Base-by-base conservation (phyloP, 2,329 filamentous ascomycete species). In the Coniochaeta hoffmannii region DNA sequence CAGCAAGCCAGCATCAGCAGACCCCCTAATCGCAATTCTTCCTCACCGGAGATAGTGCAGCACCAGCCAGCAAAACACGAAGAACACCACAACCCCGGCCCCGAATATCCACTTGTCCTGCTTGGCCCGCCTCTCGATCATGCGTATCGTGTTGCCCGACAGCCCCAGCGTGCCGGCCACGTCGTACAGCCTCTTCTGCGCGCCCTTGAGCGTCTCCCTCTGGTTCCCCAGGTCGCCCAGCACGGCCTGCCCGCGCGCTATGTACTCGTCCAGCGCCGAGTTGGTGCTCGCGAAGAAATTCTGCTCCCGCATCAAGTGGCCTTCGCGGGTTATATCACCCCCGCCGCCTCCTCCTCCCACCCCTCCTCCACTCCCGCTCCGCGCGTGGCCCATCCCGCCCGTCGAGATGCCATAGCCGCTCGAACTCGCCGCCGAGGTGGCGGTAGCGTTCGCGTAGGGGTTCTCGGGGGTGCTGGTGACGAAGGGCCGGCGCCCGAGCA, bases 31-130 rank as follows among this genome's bases (percentile, higher is more conserved):
- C 44, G 24, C 31, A 38, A 10, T 11, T 19, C 17, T 31, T 9
- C 19, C n/a, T 78, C 71, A 93, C 68, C 89, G 77, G 72, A 99
- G 70, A 68, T 83, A 97, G 72, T 92, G 88, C 67, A 99, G 68
- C 55, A 96, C 91, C 60, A 94, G 73, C 85, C 90, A 97, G 71
- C 93, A 96, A 68, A 99, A 99, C 35, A 82, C 67, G 65, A 97
- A 89, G 71, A 99, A 99, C 34, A 94, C 72, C 5, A 95, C 72
- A 2, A 93, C 90, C 0, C 94, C 91, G 0, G 77, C 88, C 80
- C 88, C 89, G 70, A 99, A 99, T 34, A 99, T 96, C 91, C 92
- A 97, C 73, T 97, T 97, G 70, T 99, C 94, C 76, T 97, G 89
- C 70, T 85, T 88, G 53, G 94, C 91, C 59, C 94, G 80, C 63